Conservation (phyloP, 306 rosid genomes). For the Trifolium pratense region DNA sequence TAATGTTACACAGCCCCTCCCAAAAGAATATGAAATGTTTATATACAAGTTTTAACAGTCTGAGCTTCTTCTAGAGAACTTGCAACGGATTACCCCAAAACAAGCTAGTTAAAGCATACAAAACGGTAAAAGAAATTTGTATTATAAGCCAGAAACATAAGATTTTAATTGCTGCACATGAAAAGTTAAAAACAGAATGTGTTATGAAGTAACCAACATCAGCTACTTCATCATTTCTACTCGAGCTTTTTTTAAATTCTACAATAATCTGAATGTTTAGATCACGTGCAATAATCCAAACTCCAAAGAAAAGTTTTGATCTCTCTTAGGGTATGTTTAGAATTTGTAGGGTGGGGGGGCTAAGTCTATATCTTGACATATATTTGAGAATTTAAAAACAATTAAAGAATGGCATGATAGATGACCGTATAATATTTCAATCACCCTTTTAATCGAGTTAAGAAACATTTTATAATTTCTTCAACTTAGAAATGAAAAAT, state of each 20-base stretch:
- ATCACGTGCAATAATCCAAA: slow-evolving; percentile 27
- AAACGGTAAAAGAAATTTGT: background rate
- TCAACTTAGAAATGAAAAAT: too few species aligned
- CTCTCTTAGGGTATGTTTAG: background rate
- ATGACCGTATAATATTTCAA: too few species aligned
- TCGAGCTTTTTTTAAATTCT: slow-evolving; percentile 18
- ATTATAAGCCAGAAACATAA: background rate
- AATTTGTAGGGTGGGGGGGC: too few species aligned
- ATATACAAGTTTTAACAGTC: slow-evolving; percentile 17
- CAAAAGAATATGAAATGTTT: slow-evolving; percentile 20
- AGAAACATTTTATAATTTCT: too few species aligned
- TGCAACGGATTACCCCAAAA: slow-evolving; percentile 1
- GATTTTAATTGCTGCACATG: background rate
- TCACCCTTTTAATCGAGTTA: too few species aligned
- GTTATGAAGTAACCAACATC: slow-evolving; percentile 23
- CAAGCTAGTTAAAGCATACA: slow-evolving; percentile 1
- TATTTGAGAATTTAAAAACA: too few species aligned
- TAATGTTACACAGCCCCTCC: background rate
- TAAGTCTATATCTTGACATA: too few species aligned
- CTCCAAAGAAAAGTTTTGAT: slow-evolving; percentile 8
- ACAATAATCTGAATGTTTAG: slow-evolving; percentile 13
- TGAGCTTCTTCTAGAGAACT: slow-evolving; percentile 8
- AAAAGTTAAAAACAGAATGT: background rate
- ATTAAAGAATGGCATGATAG: too few species aligned
- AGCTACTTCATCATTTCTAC: slow-evolving; percentile 22